Evolutionary conservation across 2,329 filamentous ascomycete species (phyloP).

Genomic region (Fusarium denticulatum): DNA sequence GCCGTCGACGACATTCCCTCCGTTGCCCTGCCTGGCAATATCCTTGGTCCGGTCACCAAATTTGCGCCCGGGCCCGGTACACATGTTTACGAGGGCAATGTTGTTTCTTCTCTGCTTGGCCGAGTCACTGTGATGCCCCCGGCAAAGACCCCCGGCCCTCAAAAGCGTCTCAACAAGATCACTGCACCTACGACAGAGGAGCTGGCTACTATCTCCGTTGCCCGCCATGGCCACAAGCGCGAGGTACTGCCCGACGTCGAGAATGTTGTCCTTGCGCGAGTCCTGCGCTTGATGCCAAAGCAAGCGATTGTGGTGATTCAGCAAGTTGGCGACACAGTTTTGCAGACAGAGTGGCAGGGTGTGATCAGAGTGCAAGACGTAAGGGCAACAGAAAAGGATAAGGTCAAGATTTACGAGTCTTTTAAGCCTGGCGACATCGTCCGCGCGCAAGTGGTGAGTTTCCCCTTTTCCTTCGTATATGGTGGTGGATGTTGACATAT

Average conservation of each 20-base stretch:
- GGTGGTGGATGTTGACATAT: not conserved
- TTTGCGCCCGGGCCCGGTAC: constrained; percentile 84
- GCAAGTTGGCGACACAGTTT: constrained; percentile 77
- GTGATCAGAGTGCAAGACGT: constrained; percentile 91
- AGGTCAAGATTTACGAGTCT: constrained; percentile 88
- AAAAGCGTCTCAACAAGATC: constrained; percentile 69
- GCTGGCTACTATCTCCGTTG: constrained; percentile 66
- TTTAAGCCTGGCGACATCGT: constrained; percentile 95
- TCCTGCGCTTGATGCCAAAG: constrained; percentile 84
- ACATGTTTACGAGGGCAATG: constrained; percentile 77
- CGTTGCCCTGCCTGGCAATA: constrained; percentile 82
- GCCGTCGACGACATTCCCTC: constrained; percentile 54
- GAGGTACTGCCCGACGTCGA: constrained; percentile 85
- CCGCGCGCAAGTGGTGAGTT: constrained; percentile 78
- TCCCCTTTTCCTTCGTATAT: not conserved
- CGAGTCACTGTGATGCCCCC: constrained; percentile 67
- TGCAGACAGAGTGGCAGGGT: constrained; percentile 84
- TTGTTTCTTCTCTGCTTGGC: constrained; percentile 86
- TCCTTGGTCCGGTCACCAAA: constrained; percentile 73
- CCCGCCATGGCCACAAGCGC: constrained; percentile 61
- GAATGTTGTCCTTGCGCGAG: constrained; percentile 82
- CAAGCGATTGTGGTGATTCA: constrained; percentile 90
- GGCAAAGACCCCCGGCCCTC: constrained; percentile 58
- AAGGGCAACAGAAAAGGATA: constrained; percentile 93
- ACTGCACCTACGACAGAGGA: constrained; percentile 55